Percentiles rank a stretch among this genome's conserved stretches.
Conservation (phyloP, 2,329 filamentous ascomycete species). For the Ascomycota sp. region DNA sequence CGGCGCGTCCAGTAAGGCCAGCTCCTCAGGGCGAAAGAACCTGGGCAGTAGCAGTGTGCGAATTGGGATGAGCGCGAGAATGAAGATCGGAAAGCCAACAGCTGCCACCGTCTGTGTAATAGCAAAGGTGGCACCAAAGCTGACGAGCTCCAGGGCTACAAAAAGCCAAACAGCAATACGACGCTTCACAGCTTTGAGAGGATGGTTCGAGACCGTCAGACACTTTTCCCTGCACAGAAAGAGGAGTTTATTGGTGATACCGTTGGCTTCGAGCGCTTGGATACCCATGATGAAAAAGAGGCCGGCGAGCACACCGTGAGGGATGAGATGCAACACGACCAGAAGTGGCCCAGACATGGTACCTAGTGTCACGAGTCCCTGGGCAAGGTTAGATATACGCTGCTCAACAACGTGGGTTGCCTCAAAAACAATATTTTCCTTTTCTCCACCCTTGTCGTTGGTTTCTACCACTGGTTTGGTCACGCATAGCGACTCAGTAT, state of each 20-base stretch:
- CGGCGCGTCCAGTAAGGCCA: constrained; percentile 45
- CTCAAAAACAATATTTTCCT: constrained; percentile 32
- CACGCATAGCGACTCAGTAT: constrained; percentile 60
- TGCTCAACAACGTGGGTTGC: constrained; percentile 54
- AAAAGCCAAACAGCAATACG: constrained; percentile 50
- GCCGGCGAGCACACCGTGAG: constrained; percentile 59
- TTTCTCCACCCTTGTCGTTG: constrained; percentile 32
- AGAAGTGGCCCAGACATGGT: constrained; percentile 63
- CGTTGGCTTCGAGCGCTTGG: constrained; percentile 56
- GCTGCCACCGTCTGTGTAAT: constrained; percentile 70
- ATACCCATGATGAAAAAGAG: constrained; percentile 75
- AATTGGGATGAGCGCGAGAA: constrained; percentile 46
- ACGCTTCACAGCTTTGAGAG: constrained; percentile 40
- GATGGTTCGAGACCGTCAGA: constrained; percentile 38
- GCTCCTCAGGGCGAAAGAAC: constrained; percentile 38
- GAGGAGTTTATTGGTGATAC: constrained; percentile 54
- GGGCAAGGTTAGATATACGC: constrained; percentile 56
- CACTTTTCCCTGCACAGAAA: constrained; percentile 45
- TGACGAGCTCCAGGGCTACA: constrained; percentile 44
- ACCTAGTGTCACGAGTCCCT: constrained; percentile 57
- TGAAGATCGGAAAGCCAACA: constrained; percentile 61
- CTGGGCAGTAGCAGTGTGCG: constrained; percentile 42
- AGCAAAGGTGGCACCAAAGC: constrained; percentile 60
- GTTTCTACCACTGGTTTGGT: constrained; percentile 31
- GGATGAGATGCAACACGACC: constrained; percentile 54